phyloP scores from a whole-genome alignment of 345 rosid genomes.

The Combretum micranthum region DNA sequence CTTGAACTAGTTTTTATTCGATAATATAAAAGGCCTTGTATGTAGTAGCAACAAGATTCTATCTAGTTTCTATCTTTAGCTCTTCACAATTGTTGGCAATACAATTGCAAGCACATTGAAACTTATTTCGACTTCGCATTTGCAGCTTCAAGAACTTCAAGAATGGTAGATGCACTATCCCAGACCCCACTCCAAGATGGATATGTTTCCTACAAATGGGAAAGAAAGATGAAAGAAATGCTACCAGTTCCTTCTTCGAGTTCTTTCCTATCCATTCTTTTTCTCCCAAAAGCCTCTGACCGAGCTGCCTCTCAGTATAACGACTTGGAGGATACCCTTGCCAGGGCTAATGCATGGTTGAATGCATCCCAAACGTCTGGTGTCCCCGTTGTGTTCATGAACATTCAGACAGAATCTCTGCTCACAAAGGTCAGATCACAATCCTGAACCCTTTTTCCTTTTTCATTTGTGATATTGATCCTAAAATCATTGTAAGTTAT shows the following conservation, averaged over 20 bases:
- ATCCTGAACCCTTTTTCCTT: neutral
- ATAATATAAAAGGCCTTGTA: no score
- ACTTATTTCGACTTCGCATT: slow-evolving; percentile 3
- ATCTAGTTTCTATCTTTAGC: no score
- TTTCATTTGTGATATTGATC: neutral
- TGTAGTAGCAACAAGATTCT: no score
- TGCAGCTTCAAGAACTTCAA: slow-evolving; percentile 70
- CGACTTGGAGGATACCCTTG: slow-evolving; percentile 93
- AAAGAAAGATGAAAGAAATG: slow-evolving; percentile 53
- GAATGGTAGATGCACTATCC: slow-evolving; percentile 69
- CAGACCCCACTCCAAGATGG: slow-evolving; percentile 88
- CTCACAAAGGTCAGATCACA: slow-evolving; percentile 68
- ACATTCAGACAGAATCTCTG: slow-evolving; percentile 85
- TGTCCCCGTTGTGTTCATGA: slow-evolving; percentile 77
- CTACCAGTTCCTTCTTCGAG: slow-evolving; percentile 71
- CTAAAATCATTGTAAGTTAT: neutral
- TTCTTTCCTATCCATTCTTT: slow-evolving; percentile 72
- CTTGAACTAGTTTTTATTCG: no score
- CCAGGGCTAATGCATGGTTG: slow-evolving; percentile 89
- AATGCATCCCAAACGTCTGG: slow-evolving; percentile 73
- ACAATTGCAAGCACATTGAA: no score
- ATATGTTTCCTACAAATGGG: slow-evolving; percentile 87
- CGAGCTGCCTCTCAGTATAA: slow-evolving; percentile 67
- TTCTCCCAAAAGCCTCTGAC: slow-evolving; percentile 88
- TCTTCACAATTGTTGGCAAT: no score